Base-by-base conservation (phyloP, 768 basidiomycete genomes). In the Leccinum arenicola region DNA sequence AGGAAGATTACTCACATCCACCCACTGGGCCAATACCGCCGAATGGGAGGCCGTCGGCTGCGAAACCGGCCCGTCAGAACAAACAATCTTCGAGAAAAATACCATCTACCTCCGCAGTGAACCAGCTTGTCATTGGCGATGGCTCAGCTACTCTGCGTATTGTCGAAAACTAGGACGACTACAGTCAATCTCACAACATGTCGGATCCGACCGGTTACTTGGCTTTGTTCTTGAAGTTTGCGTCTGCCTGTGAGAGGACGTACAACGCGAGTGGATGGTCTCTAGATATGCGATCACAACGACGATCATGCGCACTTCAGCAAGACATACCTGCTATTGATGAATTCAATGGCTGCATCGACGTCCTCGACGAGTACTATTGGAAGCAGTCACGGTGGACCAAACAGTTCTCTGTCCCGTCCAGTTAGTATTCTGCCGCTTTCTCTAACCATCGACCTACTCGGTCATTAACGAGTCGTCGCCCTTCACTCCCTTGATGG, bases 391-490 rank as follows among this genome's bases (percentile, higher is more conserved):
- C 4, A 33, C 11, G 4, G 33, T 8, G 93, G 93, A 0, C 92
- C 93, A 64, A 95, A 94, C 47, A 94, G 79, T 66, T 95, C 93
- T 60, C 91, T 92, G 61, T 9, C 6, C 0, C 47, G 17, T 48
- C 5, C 4, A 14, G n/a, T 63, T 4, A 63, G 33, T 21, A 7
- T 49, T 31, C 1, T n/a, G 11, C 50, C 31, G 15, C 11, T 53
- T 54, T 12, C 33, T 15, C 17, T 6, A 45, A 59, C 21, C 8
- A 54, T 49, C 17, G 3, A 77, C 86, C 52, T 64, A 89, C 89
- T 89, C 86, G 68, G 79, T 78, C 89, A 95, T 89, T 61, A 93
- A 72, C 0, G 87, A 80, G 72, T 95, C 93, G 55, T 83, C 83
- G 0, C 61, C 66, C 36, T 75, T 71, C 3, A 93, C 85, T 60